Evolutionary conservation across 306 rosid genomes (phyloP).

Genomic region (Sophora flavescens): DNA sequence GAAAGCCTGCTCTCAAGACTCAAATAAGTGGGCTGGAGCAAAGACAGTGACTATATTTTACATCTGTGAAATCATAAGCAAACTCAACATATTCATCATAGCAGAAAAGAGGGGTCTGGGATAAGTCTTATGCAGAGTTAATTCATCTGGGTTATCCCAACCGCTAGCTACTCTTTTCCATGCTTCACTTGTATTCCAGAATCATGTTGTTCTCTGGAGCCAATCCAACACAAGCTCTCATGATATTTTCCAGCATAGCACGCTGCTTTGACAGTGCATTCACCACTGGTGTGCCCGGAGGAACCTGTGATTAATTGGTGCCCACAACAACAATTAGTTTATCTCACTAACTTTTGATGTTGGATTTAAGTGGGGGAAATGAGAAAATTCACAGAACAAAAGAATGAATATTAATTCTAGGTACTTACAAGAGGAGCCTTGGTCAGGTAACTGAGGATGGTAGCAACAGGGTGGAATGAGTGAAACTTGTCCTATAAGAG

Average conservation of each 20-base stretch:
- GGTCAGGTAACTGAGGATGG: conserved; percentile 92
- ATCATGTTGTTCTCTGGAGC: conserved; percentile 99
- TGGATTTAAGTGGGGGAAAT: not conserved
- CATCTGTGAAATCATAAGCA: conserved; percentile 30
- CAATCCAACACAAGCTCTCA: conserved; percentile 97
- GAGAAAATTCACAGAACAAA: not conserved
- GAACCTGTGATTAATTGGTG: conserved; percentile 73
- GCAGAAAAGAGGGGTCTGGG: not conserved
- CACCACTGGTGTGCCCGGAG: conserved; percentile 98
- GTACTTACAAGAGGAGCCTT: conserved; percentile 95
- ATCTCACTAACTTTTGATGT: not conserved
- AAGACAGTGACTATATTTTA: not conserved
- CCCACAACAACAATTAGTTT: not conserved
- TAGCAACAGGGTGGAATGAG: conserved; percentile 95
- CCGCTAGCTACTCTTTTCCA: not conserved
- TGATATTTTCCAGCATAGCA: conserved; percentile 92
- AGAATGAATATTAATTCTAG: not conserved
- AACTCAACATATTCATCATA: conserved; percentile 7
- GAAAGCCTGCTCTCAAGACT: conserved; percentile 49
- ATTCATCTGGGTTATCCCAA: conserved; percentile 10
- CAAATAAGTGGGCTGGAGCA: conserved; percentile 43
- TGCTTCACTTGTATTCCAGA: conserved; percentile 89
- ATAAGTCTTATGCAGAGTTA: not conserved
- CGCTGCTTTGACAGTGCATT: conserved; percentile 96
- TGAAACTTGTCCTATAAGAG: conserved; percentile 80